Evolutionary conservation across 139 green algal genomes (phyloP).

Genomic region (Chlamydomonas incerta): DNA sequence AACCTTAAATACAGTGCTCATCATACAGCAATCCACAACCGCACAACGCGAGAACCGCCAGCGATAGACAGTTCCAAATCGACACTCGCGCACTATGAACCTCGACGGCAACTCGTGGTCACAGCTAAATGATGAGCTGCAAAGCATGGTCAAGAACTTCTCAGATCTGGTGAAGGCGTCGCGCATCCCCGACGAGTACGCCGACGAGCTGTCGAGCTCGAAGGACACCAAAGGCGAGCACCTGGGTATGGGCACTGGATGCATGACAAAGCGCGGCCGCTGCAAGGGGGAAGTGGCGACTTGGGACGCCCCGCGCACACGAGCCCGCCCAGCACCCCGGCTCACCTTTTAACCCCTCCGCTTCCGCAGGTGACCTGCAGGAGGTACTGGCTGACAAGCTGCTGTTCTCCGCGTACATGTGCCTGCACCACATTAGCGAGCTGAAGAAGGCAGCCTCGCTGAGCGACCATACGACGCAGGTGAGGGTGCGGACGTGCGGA

Average conservation of each 20-base stretch:
- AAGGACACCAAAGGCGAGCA: background rate
- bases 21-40: too few species aligned
- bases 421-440: constrained; percentile 42
- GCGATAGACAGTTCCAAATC: too few species aligned
- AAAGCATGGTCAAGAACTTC: constrained; percentile 52
- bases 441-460: constrained; percentile 54
- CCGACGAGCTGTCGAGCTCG: constrained; percentile 24
- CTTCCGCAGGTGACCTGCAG: constrained; percentile 46
- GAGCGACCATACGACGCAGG: constrained; percentile 38
- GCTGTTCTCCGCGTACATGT: constrained; percentile 45
- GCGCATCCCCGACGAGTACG: constrained; percentile 49
- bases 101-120: constrained; percentile 15
- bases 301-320: too few species aligned
- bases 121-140: constrained; percentile 42
- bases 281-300: too few species aligned
- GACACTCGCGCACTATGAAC: background rate
- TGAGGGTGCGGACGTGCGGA: too few species aligned
- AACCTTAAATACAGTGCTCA: too few species aligned
- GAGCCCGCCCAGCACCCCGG: too few species aligned
- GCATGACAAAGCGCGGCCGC: too few species aligned
- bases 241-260: too few species aligned
- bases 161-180: constrained; percentile 43
- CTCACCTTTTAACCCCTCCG: too few species aligned
- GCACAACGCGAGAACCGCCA: too few species aligned
- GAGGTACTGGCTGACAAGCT: constrained; percentile 61